Evolutionary conservation across 2,329 filamentous ascomycete species (phyloP), one percentile per base, ranked within the genome.

Genomic region (Simplicillium aogashimaense): DNA sequence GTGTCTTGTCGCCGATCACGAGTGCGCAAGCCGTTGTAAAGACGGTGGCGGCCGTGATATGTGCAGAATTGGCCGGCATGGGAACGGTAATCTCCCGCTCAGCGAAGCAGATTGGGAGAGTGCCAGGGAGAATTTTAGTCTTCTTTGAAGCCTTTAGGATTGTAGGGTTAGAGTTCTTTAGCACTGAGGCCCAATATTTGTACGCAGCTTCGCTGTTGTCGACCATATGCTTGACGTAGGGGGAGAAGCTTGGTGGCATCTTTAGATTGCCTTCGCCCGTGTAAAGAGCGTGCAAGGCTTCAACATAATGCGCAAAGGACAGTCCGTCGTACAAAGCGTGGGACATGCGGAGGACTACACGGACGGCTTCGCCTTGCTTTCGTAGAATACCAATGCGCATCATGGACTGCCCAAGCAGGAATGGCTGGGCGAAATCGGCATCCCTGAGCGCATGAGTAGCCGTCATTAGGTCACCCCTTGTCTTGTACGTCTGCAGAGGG

Each of bases 281-380:
- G 29, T 17, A 29, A 17, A 37, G 39, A 29, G 32, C 32, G 12
- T 33, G 34, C 9, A 13, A 18, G 13, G 34, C 6, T 17, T 12
- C 15, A 5, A 30, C 29, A 43, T 39, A 33, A 8, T 28, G n/a
- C 28, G 29, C 41, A 36, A 37, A 43, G 31, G 37, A 39, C 13
- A 43, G 39, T 11, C 41, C 41, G 32, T 43, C 41, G 18, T 39
- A 43, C 31, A 39, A 37, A 25, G 41, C 37, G 32, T 43, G 41
- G 11, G 41, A 43, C 32, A 43, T 39, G 14, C 41, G 33, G 37
- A 30, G 29, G 9, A 30, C 9, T n/a, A 30, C 29, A 9, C 29
- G 29, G 9, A 30, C 29, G 9, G 29, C 9, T 30, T 9, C 9
- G 9, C 9, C n/a, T n/a, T 30, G 29, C 29, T 30, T 30, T n/a